A percentile compares a stretch with the other conserved stretches of the same genome.
Evolutionary conservation across 257 asterid species (phyloP).

Genomic region (Ilex asprella): DNA sequence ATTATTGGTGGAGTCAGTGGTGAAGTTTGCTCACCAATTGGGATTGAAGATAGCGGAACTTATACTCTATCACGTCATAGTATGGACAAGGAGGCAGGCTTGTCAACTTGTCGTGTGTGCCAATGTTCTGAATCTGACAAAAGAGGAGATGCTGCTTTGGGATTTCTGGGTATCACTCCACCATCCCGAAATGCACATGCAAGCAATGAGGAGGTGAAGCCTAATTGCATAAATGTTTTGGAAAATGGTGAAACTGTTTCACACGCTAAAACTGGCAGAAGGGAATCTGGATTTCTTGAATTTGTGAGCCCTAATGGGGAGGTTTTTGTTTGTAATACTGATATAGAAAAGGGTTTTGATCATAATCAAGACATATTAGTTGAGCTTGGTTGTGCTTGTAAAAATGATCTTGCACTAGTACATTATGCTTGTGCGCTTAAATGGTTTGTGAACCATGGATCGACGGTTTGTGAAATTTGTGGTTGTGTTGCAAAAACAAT

Average conservation of each 20-base stretch:
- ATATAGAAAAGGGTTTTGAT: constrained; percentile 57
- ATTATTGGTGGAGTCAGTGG: constrained; percentile 12
- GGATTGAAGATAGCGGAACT: constrained; percentile 27
- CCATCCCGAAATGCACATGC: constrained; percentile 28
- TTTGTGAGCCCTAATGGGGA: constrained; percentile 83
- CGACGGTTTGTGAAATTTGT: constrained; percentile 82
- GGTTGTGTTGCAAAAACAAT: constrained; percentile 56
- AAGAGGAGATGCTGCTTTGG: constrained; percentile 66
- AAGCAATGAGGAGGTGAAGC: constrained; percentile 31
- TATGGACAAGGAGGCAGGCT: constrained; percentile 46
- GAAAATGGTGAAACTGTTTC: constrained; percentile 34
- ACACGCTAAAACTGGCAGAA: constrained; percentile 17
- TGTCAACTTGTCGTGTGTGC: constrained; percentile 76
- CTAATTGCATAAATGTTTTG: constrained; percentile 22
- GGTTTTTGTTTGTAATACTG: constrained; percentile 69
- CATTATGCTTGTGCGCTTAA: constrained; percentile 90
- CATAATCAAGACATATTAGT: constrained; percentile 50
- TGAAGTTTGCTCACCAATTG: constrained; percentile 26
- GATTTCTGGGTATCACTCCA: constrained; percentile 60
- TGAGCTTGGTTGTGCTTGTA: constrained; percentile 90
- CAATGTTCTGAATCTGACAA: constrained; percentile 77
- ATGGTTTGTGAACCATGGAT: constrained; percentile 94
- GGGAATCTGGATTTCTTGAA: constrained; percentile 59
- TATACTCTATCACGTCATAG: constrained; percentile 33
- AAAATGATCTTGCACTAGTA: constrained; percentile 76